Percentiles rank a stretch among this genome's conserved stretches.
Evolutionary conservation across 352 stramenopile genomes (phyloP).

Genomic region (Pythium dissimile): DNA sequence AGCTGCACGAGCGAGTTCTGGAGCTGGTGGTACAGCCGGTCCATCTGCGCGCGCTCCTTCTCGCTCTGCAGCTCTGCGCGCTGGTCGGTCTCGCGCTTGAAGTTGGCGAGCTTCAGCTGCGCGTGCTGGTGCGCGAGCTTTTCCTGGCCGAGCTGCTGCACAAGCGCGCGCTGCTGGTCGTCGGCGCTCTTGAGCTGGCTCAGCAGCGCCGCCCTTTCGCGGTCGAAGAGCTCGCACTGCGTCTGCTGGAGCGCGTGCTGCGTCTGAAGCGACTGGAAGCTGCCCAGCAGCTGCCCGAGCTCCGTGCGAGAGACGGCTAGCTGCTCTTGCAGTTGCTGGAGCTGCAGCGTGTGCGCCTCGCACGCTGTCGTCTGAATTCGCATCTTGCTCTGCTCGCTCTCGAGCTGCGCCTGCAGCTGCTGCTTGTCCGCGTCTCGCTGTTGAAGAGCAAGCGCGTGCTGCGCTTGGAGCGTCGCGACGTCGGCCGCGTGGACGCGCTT

Average conservation of each 20-base stretch:
- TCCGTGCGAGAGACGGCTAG: slow-evolving; percentile 15
- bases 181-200: slow-evolving; percentile 26
- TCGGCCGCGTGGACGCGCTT: slow-evolving; percentile 5
- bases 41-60: slow-evolving; percentile 43
- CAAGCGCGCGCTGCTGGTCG: slow-evolving; percentile 29
- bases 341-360: slow-evolving; percentile 9
- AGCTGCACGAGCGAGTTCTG: slow-evolving; percentile 49
- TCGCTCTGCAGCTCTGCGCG: slow-evolving; percentile 31
- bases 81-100: slow-evolving; percentile 38
- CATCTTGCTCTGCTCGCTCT: not conserved
- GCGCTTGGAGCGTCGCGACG: not conserved
- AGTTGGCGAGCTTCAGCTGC: slow-evolving; percentile 26
- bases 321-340: slow-evolving; percentile 21
- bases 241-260: slow-evolving; percentile 27
- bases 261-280: slow-evolving; percentile 17
- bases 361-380: not conserved
- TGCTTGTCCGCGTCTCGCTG: not conserved
- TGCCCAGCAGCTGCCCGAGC: slow-evolving; percentile 3
- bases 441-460: not conserved
- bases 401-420: slow-evolving; percentile 3
- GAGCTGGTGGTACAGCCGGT: slow-evolving; percentile 46
- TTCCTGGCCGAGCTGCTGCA: slow-evolving; percentile 23
- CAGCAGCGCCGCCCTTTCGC: slow-evolving; percentile 27
- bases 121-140: slow-evolving; percentile 28
- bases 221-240: slow-evolving; percentile 24